These are phyloP conservation scores for Aspergillus unguis DNA, from an alignment of 2,329 filamentous ascomycete genomes.

Conservation along the genomic window DNA sequence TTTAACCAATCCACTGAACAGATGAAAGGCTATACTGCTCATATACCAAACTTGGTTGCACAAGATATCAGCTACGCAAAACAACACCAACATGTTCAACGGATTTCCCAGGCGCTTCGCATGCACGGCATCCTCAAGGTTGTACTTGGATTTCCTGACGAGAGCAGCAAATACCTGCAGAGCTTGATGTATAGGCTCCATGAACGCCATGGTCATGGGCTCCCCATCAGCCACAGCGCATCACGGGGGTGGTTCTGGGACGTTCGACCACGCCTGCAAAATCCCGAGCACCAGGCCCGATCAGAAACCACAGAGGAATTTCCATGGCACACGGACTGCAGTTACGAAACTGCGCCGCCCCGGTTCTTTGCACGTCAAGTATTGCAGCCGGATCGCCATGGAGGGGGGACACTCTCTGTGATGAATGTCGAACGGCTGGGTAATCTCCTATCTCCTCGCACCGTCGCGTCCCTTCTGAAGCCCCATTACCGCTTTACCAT, in stretches of 20 bases:
- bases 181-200: slow-evolving; percentile 35
- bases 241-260: slow-evolving; percentile 47
- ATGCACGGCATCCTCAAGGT: slow-evolving; percentile 37
- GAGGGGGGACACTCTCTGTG: slow-evolving; percentile 42
- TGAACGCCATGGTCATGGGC: slow-evolving; percentile 30
- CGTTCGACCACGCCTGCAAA: slow-evolving; percentile 36
- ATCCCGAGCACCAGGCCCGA: slow-evolving; percentile 33
- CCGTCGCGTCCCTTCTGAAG: slow-evolving; percentile 16
- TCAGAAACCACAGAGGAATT: slow-evolving; percentile 46
- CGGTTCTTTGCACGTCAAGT: slow-evolving; percentile 45
- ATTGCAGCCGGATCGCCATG: slow-evolving; percentile 39
- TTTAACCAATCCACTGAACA: too few species aligned
- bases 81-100: too few species aligned
- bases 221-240: slow-evolving; percentile 44
- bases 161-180: slow-evolving; percentile 35
- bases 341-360: slow-evolving; percentile 40
- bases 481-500: slow-evolving; percentile 34
- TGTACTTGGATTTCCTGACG: slow-evolving; percentile 32
- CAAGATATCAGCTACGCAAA: too few species aligned
- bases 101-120: too few species aligned
- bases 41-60: too few species aligned
- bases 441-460: slow-evolving; percentile 24
- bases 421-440: slow-evolving; percentile 29
- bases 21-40: too few species aligned
- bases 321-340: slow-evolving; percentile 47